Conservation (phyloP, 139 green algal genomes). For the Pseudopediastrum boryanum region DNA sequence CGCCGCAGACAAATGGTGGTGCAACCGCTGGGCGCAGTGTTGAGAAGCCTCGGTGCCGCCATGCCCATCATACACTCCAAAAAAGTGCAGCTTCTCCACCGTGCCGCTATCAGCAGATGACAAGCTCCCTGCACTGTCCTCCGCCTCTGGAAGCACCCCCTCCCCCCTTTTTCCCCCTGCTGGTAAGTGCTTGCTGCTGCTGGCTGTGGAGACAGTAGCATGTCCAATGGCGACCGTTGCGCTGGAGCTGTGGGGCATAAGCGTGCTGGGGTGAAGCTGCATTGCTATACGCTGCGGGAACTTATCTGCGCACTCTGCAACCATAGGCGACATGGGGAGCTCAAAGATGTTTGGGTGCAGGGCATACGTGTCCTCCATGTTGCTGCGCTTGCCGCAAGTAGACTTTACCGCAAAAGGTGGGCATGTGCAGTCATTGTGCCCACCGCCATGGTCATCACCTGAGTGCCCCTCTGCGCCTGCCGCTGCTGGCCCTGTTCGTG, state of each 20-base stretch:
- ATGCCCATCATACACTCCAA: conserved; percentile 80
- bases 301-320: conserved; percentile 40
- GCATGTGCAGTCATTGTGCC: conserved; percentile 35
- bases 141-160: conserved; percentile 24
- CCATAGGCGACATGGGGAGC: conserved; percentile 42
- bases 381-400: conserved; percentile 66
- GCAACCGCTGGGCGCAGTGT: conserved; percentile 66
- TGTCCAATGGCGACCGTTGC: not conserved
- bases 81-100: conserved; percentile 78
- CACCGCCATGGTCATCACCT: conserved; percentile 27
- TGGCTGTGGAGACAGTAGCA: not conserved
- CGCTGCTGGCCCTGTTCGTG: conserved; percentile 11
- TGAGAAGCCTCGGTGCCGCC: conserved; percentile 67
- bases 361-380: conserved; percentile 75
- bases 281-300: conserved; percentile 58
- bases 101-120: conserved; percentile 15
- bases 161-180: not conserved
- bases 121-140: conserved; percentile 12
- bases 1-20: conserved; percentile 63
- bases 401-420: conserved; percentile 68
- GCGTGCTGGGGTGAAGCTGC: conserved; percentile 18
- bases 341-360: conserved; percentile 61
- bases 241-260: not conserved
- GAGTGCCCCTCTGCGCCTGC: too few species aligned
- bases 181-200: conserved; percentile 3